Percentiles rank a stretch among this genome's conserved stretches.
Conservation (phyloP, 2,329 filamentous ascomycete species). For the Aschersonia sp. region DNA sequence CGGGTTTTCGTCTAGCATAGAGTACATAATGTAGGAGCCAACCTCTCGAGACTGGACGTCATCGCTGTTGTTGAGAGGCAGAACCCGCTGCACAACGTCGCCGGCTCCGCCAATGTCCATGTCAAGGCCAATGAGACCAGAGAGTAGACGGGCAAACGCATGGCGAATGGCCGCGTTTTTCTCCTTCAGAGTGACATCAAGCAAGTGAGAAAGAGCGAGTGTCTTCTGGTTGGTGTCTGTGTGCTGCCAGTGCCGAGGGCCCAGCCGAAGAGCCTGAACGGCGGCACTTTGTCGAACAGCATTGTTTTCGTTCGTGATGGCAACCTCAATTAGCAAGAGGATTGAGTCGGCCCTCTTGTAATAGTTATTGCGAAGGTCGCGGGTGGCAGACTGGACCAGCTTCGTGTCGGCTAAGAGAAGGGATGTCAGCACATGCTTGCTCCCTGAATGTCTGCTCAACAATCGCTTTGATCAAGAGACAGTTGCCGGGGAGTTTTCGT, state of each 20-base stretch:
- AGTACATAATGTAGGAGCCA: conserved; percentile 85
- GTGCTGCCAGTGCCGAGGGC: conserved; percentile 72
- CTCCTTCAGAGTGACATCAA: conserved; percentile 74
- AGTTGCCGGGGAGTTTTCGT: too few species aligned
- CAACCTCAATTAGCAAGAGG: conserved; percentile 73
- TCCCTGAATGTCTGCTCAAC: too few species aligned
- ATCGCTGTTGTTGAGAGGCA: conserved; percentile 63
- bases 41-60: conserved; percentile 75
- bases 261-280: conserved; percentile 74
- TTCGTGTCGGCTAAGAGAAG: conserved; percentile 62
- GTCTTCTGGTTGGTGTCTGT: conserved; percentile 64
- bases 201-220: conserved; percentile 65
- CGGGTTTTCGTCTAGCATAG: conserved; percentile 77
- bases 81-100: conserved; percentile 66
- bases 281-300: conserved; percentile 79
- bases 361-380: conserved; percentile 83
- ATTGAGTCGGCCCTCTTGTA: conserved; percentile 78
- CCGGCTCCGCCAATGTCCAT: conserved; percentile 61
- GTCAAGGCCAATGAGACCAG: conserved; percentile 74
- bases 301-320: conserved; percentile 60
- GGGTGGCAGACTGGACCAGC: conserved; percentile 78
- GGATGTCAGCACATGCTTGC: conserved; percentile 16
- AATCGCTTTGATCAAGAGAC: too few species aligned
- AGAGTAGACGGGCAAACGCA: conserved; percentile 76
- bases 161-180: conserved; percentile 64